phyloP scores from a whole-genome alignment of 163 green algal genomes.

The Smithsoniella earleae region DNA sequence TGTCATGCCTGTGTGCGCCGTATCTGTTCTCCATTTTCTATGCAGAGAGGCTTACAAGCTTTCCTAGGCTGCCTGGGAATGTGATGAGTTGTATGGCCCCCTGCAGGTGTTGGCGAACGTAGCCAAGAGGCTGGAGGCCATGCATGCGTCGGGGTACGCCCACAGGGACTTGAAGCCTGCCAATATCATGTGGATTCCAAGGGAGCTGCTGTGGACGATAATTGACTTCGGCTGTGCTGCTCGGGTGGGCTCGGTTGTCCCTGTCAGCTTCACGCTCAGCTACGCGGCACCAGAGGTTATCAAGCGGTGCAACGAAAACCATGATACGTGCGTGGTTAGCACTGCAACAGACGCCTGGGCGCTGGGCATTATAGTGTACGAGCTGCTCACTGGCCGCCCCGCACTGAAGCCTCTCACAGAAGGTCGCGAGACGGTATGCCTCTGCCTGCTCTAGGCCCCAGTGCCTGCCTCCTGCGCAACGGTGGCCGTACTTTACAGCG shows the following conservation, averaged over 20 bases:
- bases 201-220: constrained; percentile 12
- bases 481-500: too few relatives aligned
- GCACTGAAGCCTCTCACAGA: not conserved
- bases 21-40: too few relatives aligned
- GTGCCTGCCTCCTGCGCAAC: too few relatives aligned
- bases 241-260: not conserved
- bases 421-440: not conserved
- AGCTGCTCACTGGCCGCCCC: constrained; percentile 15
- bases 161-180: constrained; percentile 23
- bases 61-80: too few relatives aligned
- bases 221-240: constrained; percentile 19
- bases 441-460: too few relatives aligned
- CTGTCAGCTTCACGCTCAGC: constrained; percentile 11
- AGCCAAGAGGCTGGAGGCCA: constrained; percentile 23
- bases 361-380: constrained; percentile 12
- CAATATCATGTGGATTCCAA: constrained; percentile 17
- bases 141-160: constrained; percentile 7
- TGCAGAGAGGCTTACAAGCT: too few relatives aligned
- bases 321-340: too few relatives aligned
- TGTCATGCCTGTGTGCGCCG: constrained; percentile 9
- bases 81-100: too few relatives aligned
- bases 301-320: too few relatives aligned
- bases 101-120: constrained; percentile 27
- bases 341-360: not conserved
- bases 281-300: constrained; percentile 13